These are phyloP conservation scores for Pseudogymnoascus sp. DNA, from an alignment of 2,329 filamentous ascomycete species.

Conservation along the genomic window DNA sequence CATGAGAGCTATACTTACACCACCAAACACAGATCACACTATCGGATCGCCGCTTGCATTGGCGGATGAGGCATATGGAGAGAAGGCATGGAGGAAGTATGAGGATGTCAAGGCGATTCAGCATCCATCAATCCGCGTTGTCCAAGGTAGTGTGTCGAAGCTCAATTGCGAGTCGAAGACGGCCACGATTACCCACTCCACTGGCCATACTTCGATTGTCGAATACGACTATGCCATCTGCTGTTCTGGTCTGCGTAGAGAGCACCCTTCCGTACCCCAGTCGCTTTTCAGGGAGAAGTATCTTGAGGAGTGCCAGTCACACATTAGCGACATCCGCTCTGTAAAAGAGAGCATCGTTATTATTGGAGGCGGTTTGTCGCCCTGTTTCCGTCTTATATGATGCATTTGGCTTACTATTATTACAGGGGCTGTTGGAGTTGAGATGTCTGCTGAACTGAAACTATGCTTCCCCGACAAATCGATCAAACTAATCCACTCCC, in stretches of 20 bases:
- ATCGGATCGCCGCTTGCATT: constrained; percentile 71
- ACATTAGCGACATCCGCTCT: constrained; percentile 48
- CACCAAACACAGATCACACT: constrained; percentile 52
- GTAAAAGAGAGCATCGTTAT: constrained; percentile 57
- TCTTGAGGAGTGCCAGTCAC: constrained; percentile 51
- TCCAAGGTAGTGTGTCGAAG: constrained; percentile 57
- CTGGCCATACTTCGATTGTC: constrained; percentile 35
- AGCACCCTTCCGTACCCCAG: constrained; percentile 67
- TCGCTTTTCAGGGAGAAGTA: constrained; percentile 55
- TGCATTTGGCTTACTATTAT: neutral
- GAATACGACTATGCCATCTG: constrained; percentile 71
- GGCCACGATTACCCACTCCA: constrained; percentile 47
- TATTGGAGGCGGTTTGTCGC: constrained; percentile 56
- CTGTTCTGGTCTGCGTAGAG: constrained; percentile 61
- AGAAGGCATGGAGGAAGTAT: constrained; percentile 65
- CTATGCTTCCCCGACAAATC: constrained; percentile 53
- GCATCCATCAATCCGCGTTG: constrained; percentile 51
- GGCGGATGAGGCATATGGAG: constrained; percentile 53
- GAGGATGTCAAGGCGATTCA: constrained; percentile 60
- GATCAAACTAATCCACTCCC: constrained; percentile 70
- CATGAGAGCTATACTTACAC: neutral
- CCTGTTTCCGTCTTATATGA: neutral
- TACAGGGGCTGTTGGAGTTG: constrained; percentile 66
- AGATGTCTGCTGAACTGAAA: constrained; percentile 76
- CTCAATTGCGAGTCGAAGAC: constrained; percentile 55